These are phyloP conservation scores for Ceratobasidium theobromae DNA, from an alignment of 1,284 basidiomycete species.

Conservation along the genomic window DNA sequence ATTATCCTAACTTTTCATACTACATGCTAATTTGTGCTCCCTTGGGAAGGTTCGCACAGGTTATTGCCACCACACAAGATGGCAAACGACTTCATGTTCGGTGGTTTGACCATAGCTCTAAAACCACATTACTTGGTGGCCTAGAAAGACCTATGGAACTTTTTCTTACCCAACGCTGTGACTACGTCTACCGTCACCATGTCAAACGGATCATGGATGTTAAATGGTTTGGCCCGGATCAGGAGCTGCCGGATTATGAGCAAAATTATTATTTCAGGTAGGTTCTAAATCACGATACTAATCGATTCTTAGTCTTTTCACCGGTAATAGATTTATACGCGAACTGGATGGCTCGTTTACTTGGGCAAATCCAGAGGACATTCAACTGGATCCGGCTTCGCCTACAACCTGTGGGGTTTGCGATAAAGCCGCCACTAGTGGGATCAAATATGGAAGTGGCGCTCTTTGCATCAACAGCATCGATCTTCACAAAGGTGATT, in stretches of 20 bases:
- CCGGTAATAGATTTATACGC: background rate
- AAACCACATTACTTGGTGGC: background rate
- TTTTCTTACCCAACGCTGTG: conserved; percentile 2
- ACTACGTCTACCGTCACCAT: background rate
- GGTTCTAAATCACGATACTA: background rate
- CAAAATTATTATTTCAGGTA: background rate
- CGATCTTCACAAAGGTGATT: conserved; percentile 6
- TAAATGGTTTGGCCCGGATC: background rate
- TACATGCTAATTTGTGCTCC: background rate
- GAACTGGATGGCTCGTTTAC: conserved; percentile 4
- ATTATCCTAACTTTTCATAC: background rate
- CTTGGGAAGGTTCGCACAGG: conserved; percentile 4
- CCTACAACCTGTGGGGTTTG: background rate
- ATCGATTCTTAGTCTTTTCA: background rate
- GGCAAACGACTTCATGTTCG: conserved; percentile 5
- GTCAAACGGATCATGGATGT: conserved; percentile 5
- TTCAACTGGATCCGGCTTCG: background rate
- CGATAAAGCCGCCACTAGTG: background rate
- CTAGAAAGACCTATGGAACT: conserved; percentile 22
- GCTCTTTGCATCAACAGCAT: background rate
- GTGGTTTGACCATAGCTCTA: conserved; percentile 29
- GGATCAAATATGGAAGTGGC: background rate
- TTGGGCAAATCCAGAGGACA: background rate
- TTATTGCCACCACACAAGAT: background rate
- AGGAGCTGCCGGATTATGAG: background rate